A percentile compares a stretch with the other conserved stretches of the same genome.
Conservation (phyloP, 2,329 filamentous ascomycete species). For the Penicillium italicum region DNA sequence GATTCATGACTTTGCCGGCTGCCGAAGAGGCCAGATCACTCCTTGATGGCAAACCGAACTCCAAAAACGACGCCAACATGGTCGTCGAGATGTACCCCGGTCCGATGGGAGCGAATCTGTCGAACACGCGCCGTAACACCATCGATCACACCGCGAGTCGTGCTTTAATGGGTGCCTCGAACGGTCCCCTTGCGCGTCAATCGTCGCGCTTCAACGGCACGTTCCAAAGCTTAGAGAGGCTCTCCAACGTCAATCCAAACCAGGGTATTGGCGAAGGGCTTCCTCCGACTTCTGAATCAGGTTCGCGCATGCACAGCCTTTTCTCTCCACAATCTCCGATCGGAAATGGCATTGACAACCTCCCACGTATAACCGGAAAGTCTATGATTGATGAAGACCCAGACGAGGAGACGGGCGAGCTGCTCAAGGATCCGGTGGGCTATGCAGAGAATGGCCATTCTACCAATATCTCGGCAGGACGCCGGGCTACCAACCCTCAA, state of each 20-base stretch:
- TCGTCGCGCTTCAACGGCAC: conserved; percentile 60
- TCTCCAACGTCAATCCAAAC: conserved; percentile 49
- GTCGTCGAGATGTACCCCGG: conserved; percentile 53
- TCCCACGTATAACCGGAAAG: conserved; percentile 55
- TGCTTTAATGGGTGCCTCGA: conserved; percentile 34
- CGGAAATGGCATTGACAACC: conserved; percentile 52
- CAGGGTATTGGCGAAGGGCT: conserved; percentile 52
- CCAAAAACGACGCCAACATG: conserved; percentile 58
- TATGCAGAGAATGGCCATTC: conserved; percentile 67
- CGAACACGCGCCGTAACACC: conserved; percentile 48
- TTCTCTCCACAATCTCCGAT: conserved; percentile 62
- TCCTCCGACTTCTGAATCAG: conserved; percentile 47
- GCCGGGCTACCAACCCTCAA: conserved; percentile 68
- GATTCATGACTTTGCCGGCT: conserved; percentile 55
- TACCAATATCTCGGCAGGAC: conserved; percentile 42
- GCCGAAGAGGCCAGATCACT: conserved; percentile 59
- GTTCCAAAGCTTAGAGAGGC: conserved; percentile 57
- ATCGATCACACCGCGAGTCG: conserved; percentile 48
- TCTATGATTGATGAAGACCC: conserved; percentile 62
- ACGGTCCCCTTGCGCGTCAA: conserved; percentile 48
- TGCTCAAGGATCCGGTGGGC: conserved; percentile 61
- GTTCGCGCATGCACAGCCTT: conserved; percentile 51
- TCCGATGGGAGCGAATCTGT: conserved; percentile 30
- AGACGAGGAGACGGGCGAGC: conserved; percentile 60
- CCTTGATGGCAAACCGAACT: conserved; percentile 60